Conservation (phyloP, 257 asterid species). For the Fraxinus cuspidata region DNA sequence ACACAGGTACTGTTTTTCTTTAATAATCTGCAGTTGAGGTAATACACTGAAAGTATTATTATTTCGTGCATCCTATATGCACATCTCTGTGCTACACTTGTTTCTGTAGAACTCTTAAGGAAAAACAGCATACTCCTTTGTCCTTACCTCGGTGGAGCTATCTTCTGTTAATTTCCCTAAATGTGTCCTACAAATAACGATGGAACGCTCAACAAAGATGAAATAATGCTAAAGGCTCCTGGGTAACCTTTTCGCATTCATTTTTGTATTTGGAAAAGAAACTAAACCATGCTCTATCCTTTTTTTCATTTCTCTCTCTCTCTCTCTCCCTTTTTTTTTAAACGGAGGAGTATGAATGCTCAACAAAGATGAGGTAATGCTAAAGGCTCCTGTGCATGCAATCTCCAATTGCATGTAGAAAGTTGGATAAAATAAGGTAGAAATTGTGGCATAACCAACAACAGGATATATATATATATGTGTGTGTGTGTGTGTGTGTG, state of each 20-base stretch:
- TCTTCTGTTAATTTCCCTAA: background rate
- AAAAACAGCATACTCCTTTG: background rate
- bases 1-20: constrained; percentile 60
- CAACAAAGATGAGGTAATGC: too few species aligned
- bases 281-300: background rate
- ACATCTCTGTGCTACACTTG: background rate
- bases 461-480: too few species aligned
- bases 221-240: background rate
- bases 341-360: background rate
- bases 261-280: background rate
- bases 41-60: background rate
- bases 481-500: too few species aligned
- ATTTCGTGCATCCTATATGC: background rate
- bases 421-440: too few species aligned
- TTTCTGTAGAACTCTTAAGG: background rate
- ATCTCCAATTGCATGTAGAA: too few species aligned
- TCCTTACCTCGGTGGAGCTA: background rate
- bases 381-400: background rate
- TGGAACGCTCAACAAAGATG: background rate
- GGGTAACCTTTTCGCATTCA: background rate
- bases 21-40: background rate
- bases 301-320: background rate
- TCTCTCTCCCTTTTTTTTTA: background rate
- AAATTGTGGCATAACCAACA: too few species aligned
- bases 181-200: background rate